Evolutionary conservation across 441 rosid genomes (phyloP).

Genomic region (Gossypium lobatum): DNA sequence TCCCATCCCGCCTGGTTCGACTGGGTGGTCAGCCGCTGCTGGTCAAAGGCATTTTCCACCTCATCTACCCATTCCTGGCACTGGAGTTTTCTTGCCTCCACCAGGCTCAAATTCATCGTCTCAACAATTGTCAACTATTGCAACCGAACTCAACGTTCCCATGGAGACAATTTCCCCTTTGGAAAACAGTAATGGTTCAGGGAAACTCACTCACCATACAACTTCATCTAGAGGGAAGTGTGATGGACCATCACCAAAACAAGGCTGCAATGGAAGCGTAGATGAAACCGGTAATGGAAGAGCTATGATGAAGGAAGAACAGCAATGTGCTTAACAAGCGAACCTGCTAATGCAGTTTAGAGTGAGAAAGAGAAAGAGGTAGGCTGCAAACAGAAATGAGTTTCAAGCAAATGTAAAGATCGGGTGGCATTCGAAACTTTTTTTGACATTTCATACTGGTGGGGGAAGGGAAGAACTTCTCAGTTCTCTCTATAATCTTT

Average conservation of each 20-base stretch:
- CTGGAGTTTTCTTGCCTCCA: slow-evolving; percentile 95
- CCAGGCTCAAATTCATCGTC: slow-evolving; percentile 37
- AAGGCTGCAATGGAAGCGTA: slow-evolving; percentile 37
- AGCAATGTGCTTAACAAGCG: slow-evolving; percentile 17
- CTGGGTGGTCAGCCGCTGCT: slow-evolving; percentile 58
- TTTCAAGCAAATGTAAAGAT: slow-evolving; percentile 48
- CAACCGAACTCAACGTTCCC: slow-evolving; percentile 18
- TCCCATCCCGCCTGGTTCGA: slow-evolving; percentile 52
- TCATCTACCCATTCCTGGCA: slow-evolving; percentile 64
- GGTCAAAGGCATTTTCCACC: slow-evolving; percentile 49
- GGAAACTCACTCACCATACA: slow-evolving; percentile 18
- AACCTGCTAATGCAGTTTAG: slow-evolving; percentile 32
- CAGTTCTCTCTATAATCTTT: slow-evolving; percentile 22
- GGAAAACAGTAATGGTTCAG: slow-evolving; percentile 28
- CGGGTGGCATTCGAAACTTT: slow-evolving; percentile 31
- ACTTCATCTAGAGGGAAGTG: slow-evolving; percentile 23
- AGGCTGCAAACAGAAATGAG: slow-evolving; percentile 41
- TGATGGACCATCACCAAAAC: slow-evolving; percentile 23
- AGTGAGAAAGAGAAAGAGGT: slow-evolving; percentile 13
- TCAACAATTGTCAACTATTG: slow-evolving; percentile 20
- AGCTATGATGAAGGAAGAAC: slow-evolving; percentile 26
- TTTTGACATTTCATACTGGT: slow-evolving; percentile 19
- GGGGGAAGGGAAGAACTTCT: slow-evolving; percentile 18
- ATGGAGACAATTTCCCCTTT: slow-evolving; percentile 18
- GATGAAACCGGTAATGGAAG: slow-evolving; percentile 19